These are phyloP conservation scores for Trichoderma sp. DNA, from an alignment of 2,329 filamentous ascomycete genomes.

Conservation along the genomic window DNA sequence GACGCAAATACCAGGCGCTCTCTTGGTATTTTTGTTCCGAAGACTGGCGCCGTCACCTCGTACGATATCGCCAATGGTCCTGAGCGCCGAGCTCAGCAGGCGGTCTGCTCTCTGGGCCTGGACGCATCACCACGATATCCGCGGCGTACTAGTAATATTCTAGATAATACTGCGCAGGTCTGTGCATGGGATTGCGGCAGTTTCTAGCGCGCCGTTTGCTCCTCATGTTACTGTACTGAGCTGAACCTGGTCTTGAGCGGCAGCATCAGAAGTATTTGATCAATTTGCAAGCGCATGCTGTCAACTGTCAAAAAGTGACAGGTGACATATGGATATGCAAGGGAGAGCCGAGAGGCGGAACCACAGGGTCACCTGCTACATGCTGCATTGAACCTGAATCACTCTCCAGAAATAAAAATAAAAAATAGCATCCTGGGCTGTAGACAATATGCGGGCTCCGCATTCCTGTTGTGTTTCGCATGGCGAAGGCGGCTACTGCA, in stretches of 20 bases:
- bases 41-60: neutral
- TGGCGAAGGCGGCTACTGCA: neutral
- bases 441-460: neutral
- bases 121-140: neutral
- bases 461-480: slow-evolving; percentile 5
- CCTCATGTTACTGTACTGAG: neutral
- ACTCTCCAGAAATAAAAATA: neutral
- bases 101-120: neutral
- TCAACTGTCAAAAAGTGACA: slow-evolving; percentile 10
- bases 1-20: neutral
- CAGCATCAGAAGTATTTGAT: neutral
- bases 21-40: neutral
- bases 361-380: neutral
- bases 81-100: neutral
- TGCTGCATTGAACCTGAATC: neutral
- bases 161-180: neutral
- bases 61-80: neutral
- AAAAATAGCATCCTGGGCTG: neutral
- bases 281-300: neutral
- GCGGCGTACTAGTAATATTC: neutral
- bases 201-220: neutral
- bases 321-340: neutral
- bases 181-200: neutral
- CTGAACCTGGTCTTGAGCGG: neutral
- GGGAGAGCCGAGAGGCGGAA: neutral